These are phyloP conservation scores for Byssochlamys sp. DNA, from an alignment of 2,329 filamentous ascomycete species.

Conservation along the genomic window DNA sequence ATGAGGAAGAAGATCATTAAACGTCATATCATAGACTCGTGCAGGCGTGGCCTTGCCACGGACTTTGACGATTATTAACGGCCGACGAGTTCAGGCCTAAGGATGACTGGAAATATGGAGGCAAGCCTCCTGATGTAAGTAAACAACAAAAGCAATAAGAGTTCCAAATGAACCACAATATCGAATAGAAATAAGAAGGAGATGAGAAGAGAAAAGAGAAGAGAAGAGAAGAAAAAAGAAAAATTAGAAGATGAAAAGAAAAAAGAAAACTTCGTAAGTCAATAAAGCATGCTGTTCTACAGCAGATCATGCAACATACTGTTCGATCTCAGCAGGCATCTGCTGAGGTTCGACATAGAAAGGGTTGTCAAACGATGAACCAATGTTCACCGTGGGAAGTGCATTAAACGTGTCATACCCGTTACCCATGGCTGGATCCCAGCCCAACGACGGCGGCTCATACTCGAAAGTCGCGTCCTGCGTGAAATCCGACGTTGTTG, in stretches of 20 bases:
- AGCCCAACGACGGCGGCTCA: constrained; percentile 11
- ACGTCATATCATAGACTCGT: background rate
- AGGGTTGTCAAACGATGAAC: constrained; percentile 22
- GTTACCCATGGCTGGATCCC: constrained; percentile 19
- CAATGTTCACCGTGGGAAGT: constrained; percentile 20
- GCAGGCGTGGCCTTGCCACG: background rate
- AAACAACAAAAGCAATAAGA: background rate
- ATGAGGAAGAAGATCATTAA: constrained; percentile 3
- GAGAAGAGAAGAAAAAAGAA: constrained; percentile 1
- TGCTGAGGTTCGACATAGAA: constrained; percentile 25
- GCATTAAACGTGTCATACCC: constrained; percentile 21
- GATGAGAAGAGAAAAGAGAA: constrained; percentile 1
- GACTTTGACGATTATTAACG: background rate
- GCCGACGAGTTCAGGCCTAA: background rate
- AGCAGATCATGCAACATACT: constrained; percentile 27
- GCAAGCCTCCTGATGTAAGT: background rate
- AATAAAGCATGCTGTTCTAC: constrained; percentile 14
- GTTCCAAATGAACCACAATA: constrained; percentile 2
- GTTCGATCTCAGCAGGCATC: constrained; percentile 23
- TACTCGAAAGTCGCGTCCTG: constrained; percentile 10
- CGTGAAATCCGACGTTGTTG: constrained; percentile 4
- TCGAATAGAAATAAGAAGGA: background rate
- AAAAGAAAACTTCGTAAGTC: constrained; percentile 5
- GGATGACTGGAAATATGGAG: background rate
- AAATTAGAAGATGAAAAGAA: constrained; percentile 6